Conservation (phyloP, 495 filamentous ascomycete species). For the Xylaria scruposa region DNA sequence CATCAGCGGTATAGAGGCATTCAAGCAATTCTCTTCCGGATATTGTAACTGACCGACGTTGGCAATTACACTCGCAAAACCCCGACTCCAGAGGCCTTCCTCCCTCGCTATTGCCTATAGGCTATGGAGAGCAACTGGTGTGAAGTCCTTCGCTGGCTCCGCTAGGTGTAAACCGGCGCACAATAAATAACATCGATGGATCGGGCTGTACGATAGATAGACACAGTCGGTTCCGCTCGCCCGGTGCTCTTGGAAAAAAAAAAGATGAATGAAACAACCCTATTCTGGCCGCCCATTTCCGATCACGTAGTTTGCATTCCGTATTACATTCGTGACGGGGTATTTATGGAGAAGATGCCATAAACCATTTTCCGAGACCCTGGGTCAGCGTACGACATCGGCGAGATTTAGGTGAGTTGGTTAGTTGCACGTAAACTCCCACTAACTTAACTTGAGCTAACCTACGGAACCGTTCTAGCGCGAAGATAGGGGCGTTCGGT, state of each 20-base stretch:
- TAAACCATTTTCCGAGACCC: constrained; percentile 13
- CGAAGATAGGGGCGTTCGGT: constrained; percentile 4
- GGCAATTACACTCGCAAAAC: neutral
- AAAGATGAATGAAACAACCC: neutral
- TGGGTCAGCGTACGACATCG: constrained; percentile 7
- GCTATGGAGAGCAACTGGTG: neutral
- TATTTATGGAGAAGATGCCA: constrained; percentile 19
- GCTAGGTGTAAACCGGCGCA: neutral
- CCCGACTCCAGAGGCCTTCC: neutral
- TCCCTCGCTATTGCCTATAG: neutral
- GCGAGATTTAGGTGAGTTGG: neutral
- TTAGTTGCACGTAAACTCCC: no score
- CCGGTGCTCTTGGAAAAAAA: neutral
- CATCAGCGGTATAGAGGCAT: neutral
- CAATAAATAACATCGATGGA: neutral
- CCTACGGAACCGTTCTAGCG: constrained; percentile 9
- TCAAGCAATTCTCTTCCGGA: neutral
- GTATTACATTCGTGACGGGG: constrained; percentile 15
- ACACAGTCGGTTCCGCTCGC: neutral
- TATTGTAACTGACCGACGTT: neutral
- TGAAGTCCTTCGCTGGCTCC: neutral
- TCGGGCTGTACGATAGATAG: neutral
- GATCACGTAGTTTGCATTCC: constrained; percentile 9
- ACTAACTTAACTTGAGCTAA: neutral
- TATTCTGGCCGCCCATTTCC: neutral